Evolutionary conservation across 2,329 filamentous ascomycete genomes (phyloP).

Genomic region (Hypoxylon rubiginosum): DNA sequence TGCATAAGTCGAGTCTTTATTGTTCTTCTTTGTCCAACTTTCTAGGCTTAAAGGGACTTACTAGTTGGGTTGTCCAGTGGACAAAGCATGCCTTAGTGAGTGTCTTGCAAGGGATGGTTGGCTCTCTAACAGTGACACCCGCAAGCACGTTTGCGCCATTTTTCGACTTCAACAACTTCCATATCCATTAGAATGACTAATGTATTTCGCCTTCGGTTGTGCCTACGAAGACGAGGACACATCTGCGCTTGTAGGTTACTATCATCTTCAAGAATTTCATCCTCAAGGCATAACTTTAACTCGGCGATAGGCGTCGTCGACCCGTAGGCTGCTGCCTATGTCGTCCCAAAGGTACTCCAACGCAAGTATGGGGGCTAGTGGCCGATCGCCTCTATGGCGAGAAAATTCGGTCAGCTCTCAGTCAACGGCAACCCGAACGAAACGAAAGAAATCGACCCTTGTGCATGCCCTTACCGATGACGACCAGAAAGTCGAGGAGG

Average conservation of each 20-base stretch:
- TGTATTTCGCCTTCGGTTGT: constrained; percentile 35
- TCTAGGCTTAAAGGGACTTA: neutral
- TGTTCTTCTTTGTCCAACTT: neutral
- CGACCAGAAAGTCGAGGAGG: constrained; percentile 10
- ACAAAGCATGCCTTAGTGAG: neutral
- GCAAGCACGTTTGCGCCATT: neutral
- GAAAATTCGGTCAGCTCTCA: neutral
- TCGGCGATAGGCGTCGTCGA: neutral
- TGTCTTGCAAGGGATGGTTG: neutral
- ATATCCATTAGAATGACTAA: neutral
- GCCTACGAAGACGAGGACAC: constrained; percentile 20
- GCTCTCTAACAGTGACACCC: neutral
- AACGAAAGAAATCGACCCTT: neutral
- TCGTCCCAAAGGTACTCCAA: neutral
- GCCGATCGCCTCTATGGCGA: constrained; percentile 1
- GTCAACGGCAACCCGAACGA: constrained; percentile 1
- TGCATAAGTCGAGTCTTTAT: constrained; percentile 7
- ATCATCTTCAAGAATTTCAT: neutral
- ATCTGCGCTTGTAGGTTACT: constrained; percentile 19
- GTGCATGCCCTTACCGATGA: neutral
- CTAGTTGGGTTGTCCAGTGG: neutral
- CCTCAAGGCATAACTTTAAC: neutral
- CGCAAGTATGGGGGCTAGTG: neutral
- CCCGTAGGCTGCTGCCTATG: neutral
- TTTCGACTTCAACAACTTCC: neutral